A percentile compares a stretch with the other conserved stretches of the same genome.
phyloP scores from a whole-genome alignment of 306 rosid species.

The Trifolium fragiferum region DNA sequence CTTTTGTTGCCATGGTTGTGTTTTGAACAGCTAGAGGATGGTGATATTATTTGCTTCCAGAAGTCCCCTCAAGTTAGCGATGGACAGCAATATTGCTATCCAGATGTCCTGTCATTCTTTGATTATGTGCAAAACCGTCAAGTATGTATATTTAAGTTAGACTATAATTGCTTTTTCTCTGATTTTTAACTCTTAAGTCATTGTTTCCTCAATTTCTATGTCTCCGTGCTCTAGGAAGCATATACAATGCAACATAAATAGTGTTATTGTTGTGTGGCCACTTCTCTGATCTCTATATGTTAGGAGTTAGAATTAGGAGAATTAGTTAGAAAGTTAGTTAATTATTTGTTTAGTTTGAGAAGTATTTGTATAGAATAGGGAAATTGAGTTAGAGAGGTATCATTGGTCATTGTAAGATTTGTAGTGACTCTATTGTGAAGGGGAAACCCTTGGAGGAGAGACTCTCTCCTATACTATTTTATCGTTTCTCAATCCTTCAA shows the following conservation, averaged over 20 bases:
- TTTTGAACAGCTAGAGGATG: slow-evolving; percentile 81
- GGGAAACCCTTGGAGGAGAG: too few species aligned
- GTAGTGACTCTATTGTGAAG: not conserved
- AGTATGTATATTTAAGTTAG: slow-evolving; percentile 48
- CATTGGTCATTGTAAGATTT: not conserved
- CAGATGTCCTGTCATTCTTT: slow-evolving; percentile 84
- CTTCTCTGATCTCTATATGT: not conserved
- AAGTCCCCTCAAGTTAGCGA: slow-evolving; percentile 53
- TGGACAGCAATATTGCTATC: slow-evolving; percentile 64
- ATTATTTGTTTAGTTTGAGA: not conserved
- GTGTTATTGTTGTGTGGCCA: not conserved
- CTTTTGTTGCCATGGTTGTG: slow-evolving; percentile 20
- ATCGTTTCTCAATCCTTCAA: not conserved
- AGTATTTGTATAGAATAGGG: not conserved
- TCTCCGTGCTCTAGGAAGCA: not conserved
- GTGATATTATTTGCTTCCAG: slow-evolving; percentile 95
- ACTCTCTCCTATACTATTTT: not conserved
- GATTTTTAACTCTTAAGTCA: not conserved
- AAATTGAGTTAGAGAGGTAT: not conserved
- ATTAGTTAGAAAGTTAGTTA: not conserved
- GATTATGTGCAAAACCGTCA: slow-evolving; percentile 94
- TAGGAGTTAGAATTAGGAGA: not conserved
- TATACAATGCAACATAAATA: not conserved
- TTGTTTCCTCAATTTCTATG: not conserved
- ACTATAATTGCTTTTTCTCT: slow-evolving; percentile 8